Evolutionary conservation across 352 stramenopile genomes (phyloP), one percentile per base, ranked within the genome.

Genomic region (Phytopythium vexans): DNA sequence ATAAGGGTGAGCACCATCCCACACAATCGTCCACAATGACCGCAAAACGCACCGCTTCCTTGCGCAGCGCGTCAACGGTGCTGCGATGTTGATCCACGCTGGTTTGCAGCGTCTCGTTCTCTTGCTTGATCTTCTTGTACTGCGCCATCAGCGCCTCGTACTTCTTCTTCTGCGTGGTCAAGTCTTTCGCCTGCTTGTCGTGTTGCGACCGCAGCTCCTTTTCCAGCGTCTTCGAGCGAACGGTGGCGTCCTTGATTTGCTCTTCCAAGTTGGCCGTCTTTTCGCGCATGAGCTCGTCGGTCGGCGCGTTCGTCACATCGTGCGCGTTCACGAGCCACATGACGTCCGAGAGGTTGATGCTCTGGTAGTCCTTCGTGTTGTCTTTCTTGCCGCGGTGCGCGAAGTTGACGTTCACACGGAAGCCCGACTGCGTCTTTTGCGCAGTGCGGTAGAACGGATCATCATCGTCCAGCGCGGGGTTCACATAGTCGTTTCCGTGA

Each of bases 331-430:
- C 79, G 54, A 95, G 72, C 85, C 85, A 95, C 65, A 81, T 82
- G 7, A 95, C 75, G 37, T 92, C 76, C 27, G 72, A 83, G 32
- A 95, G 56, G 57, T 80, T 84, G 40, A 95, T 86, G 52, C 82
- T 95, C 58, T 92, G 81, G 60, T 95, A 95, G 56, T 95, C 85
- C 46, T 93, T 95, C 43, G 85, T 95, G 61, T 86, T 92, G 55
- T 95, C 85, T 54, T 95, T 95, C 31, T 76, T 83, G 51, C 80
- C 75, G 9, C 83, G 81, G 51, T 90, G 74, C 8, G 82, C 58
- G 55, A 95, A 95, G 49, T 91, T 92, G 55, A 94, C 82, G 52
- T 90, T 90, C 14, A 92, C 80, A 36, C 83, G 81, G 47, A 95
- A 95, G 0, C 82, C 84, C 9, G 81, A 90, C 50, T 95, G 84